Evolutionary conservation across 202 grass and related monocot species (phyloP), one percentile per base, ranked within the genome.

Genomic region (Brachypodium distachyon): DNA sequence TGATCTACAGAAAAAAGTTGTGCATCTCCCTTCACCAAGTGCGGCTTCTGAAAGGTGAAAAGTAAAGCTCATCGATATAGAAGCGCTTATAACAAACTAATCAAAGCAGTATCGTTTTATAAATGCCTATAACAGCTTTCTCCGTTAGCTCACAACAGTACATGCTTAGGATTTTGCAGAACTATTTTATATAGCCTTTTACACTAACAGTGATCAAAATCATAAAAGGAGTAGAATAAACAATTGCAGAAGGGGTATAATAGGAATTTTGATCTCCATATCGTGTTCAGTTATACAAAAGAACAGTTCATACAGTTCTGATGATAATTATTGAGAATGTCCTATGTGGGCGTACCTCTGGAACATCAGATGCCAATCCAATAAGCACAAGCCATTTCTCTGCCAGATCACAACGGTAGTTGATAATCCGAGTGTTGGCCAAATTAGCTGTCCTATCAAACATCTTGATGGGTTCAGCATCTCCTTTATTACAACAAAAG

Each of bases 311-410:
- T 58, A n/a, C n/a, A n/a, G n/a, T n/a, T 31, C 58, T 49, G 9
- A 28, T 39, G 29, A 22, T 17, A 83, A 28, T 28, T n/a, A n/a
- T 21, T n/a, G 42, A 41, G 21, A 60, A 63, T 14, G 1, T 9
- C 38, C 40, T 38, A n/a, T 29, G 74, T 19, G 3, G 65, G 9
- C 11, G 18, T 74, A 91, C 92, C 92, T 96, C 89, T 47, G 92
- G 83, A 69, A 86, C 80, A 77, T 89, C 92, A 56, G 92, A 89
- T 46, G 92, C 92, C 54, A 96, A 91, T 87, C 92, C 92, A 82
- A 95, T 95, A 76, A 95, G 86, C 43, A 95, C 92, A 53, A 95
- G 88, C 92, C 92, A 95, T 79, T 95, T 95, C 70, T 95, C 92
- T 1, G 63, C 27, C 32, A 83, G 80, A 67, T 91, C 92, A 29